Base-by-base conservation (phyloP, 1,284 basidiomycete species). In the Mycosarcoma mackinlayi region DNA sequence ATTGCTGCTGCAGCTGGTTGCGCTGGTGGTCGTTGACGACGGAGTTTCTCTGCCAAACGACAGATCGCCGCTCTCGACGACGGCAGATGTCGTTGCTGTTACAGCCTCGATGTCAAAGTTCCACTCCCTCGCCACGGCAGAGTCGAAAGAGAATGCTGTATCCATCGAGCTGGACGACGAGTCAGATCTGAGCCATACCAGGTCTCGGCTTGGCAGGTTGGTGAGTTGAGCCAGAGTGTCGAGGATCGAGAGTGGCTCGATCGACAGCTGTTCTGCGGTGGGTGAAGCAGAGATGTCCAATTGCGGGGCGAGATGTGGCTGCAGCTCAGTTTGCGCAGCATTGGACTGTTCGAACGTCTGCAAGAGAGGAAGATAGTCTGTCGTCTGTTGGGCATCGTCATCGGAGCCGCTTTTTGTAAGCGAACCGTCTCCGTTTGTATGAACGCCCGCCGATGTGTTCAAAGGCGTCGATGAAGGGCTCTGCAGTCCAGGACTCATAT, bases 111-210 rank as follows among this genome's bases (percentile, higher is more conserved):
- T 21, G 10, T 31, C 27, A 19, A 58, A 33, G 18, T 31, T 6
- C 40, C 55, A 51, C 7, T 58, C 47, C n/a, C 37, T 19, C 9
- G 30, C 44, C 9, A 33, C 30, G 23, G 51, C 38, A 23, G 58
- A 54, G n/a, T 54, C 44, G 23, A 61, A 46, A 7, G 60, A 55
- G 39, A 55, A 55, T 3, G 28, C 40, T 10, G 60, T 62, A 14
- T 55, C 60, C 14, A 46, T 21, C 18, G 59, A 62, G 47, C 51
- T 55, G 8, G 52, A 48, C 8, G 59, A 50, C 3, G 52, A 28
- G 10, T 45, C 41, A 4, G 47, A 55, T 8, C 48, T 31, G 9
- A 46, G 38, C 3, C 46, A 18, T 5, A 40, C 14, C 28, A 46
- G 3, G 8, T 54, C 46, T 25, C n/a, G 34, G 28, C 42, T 28